Base-by-base conservation (phyloP, 495 filamentous ascomycete species). In the Penicillium egyptiacum region DNA sequence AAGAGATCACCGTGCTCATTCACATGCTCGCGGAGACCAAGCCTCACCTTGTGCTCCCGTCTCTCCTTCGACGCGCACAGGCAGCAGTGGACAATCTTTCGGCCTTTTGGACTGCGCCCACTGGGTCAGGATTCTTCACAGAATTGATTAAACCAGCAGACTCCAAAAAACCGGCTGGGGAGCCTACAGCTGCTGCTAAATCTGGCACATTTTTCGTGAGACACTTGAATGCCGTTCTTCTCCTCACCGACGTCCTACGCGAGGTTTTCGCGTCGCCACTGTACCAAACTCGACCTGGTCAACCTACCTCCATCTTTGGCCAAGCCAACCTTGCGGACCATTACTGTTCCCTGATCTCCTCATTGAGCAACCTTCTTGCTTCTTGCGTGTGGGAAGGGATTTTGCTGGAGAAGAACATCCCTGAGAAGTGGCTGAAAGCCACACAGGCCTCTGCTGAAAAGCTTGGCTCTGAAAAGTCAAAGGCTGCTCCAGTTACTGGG, bases 311-410 rank as follows among this genome's bases (percentile, higher is more conserved):
- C 61, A 77, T 77, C 39, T 96, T 84, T 78, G 77, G 79, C 53
- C 83, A 84, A 47, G 82, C 94, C 57, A 92, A 92, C 60, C 78
- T 95, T 41, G 86, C 86, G 22, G 92, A 97, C 69, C 84, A 86
- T 57, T 96, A 94, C 67, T 73, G 78, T 37, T 68, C 75, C 22
- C 74, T 96, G 19, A 79, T 93, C 42, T 79, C 82, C 44, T 82
- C 82, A 31, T 79, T 98, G 16, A 91, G 91, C 9, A 81, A 83
- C 26, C 76, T 98, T 28, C 82, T 95, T 56, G 84, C 88, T 28
- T 83, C 84, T 47, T 88, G 91, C 56, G 79, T 94, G 22, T 87
- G 87, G 78, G 95, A 98, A 69, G 89, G 93, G 56, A 88, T 90
- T 30, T 65, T 86, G 0, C 73, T 97, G 20, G 81, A 87, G 64